These are phyloP conservation scores for Mycocentrospora acerina DNA, from an alignment of 2,329 filamentous ascomycete genomes.

Conservation along the genomic window DNA sequence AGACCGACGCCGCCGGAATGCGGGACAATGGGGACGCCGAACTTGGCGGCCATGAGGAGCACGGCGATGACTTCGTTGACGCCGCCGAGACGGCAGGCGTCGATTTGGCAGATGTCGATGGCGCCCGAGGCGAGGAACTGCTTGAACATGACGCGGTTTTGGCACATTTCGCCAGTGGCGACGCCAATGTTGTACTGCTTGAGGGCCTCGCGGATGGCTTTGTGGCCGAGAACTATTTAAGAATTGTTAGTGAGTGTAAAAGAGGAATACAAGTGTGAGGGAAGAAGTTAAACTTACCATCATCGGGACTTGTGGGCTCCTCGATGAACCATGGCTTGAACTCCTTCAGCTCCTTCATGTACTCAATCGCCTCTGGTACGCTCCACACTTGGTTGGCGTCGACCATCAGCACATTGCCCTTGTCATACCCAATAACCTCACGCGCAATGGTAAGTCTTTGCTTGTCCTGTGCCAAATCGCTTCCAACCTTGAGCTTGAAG, in stretches of 20 bases:
- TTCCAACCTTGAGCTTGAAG: constrained; percentile 91
- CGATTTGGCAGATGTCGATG: constrained; percentile 86
- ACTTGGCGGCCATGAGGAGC: constrained; percentile 79
- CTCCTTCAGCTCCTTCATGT: constrained; percentile 79
- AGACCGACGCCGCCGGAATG: constrained; percentile 88
- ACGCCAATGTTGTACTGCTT: constrained; percentile 75
- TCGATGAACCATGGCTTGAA: constrained; percentile 95
- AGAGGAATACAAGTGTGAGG: neutral
- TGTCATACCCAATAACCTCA: constrained; percentile 78
- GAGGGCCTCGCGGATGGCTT: constrained; percentile 78
- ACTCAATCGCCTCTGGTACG: constrained; percentile 82
- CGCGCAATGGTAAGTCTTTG: constrained; percentile 71
- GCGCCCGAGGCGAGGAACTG: constrained; percentile 78
- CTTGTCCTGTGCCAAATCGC: constrained; percentile 69
- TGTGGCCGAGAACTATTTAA: constrained; percentile 73
- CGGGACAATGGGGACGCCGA: constrained; percentile 78
- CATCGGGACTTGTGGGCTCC: constrained; percentile 87
- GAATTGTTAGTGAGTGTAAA: neutral
- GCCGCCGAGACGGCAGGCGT: constrained; percentile 85
- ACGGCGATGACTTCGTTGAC: constrained; percentile 94
- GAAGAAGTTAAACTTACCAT: constrained; percentile 44
- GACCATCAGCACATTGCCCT: constrained; percentile 84
- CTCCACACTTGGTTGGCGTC: constrained; percentile 94
- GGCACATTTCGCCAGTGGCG: constrained; percentile 92
- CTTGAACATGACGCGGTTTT: constrained; percentile 93